Percentiles rank a stretch among this genome's conserved stretches.
Conservation (phyloP, 208 protist species). For the Trichomonas tenax region DNA sequence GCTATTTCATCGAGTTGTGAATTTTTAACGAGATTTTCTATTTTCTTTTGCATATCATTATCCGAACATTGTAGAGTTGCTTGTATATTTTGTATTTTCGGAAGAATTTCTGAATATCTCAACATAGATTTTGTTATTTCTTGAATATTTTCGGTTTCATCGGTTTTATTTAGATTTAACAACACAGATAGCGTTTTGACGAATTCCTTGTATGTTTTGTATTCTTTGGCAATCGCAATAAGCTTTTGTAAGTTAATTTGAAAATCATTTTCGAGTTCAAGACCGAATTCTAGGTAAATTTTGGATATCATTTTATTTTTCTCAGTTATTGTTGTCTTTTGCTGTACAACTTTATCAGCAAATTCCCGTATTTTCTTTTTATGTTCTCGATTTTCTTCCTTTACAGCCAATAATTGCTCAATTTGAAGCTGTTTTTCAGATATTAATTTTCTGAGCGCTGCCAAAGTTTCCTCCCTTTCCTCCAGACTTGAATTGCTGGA, state of each 20-base stretch:
- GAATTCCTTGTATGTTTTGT: background rate
- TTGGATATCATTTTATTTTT: background rate
- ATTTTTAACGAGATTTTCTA: background rate
- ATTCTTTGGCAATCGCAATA: background rate
- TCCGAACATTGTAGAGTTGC: background rate
- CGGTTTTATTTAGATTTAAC: background rate
- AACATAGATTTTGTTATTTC: background rate
- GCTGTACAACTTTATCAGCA: background rate
- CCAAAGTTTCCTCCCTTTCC: background rate
- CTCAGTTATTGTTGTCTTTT: background rate
- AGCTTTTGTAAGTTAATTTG: background rate
- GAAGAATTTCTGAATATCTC: background rate
- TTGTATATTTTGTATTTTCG: background rate
- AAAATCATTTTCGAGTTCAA: background rate
- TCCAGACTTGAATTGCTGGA: background rate
- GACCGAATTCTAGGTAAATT: background rate
- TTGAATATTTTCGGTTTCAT: background rate
- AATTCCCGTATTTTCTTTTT: background rate
- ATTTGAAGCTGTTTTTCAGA: background rate
- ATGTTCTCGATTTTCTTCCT: background rate
- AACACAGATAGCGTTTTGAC: background rate
- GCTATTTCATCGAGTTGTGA: background rate
- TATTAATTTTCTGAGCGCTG: background rate
- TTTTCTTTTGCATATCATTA: background rate
- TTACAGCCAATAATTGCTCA: background rate